These are phyloP conservation scores for Mollisiaceae sp. DNA, from an alignment of 2,329 filamentous ascomycete species.

Conservation along the genomic window DNA sequence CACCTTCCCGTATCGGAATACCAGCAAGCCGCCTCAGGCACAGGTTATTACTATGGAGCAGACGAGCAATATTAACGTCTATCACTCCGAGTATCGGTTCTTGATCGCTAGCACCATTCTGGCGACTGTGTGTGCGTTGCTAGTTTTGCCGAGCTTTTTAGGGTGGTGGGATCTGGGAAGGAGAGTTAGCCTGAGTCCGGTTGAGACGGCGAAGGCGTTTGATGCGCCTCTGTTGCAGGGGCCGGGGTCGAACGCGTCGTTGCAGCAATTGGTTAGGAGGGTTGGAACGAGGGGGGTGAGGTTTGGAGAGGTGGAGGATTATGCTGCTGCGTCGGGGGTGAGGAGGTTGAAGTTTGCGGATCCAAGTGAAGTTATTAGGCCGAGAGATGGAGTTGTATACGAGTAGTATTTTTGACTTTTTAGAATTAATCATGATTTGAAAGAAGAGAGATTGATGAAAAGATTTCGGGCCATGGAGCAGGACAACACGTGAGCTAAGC, in stretches of 20 bases:
- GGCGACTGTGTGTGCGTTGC: conserved; percentile 4
- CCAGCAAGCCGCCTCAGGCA: conserved; percentile 4
- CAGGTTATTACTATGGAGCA: conserved; percentile 15
- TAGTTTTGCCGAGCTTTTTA: conserved; percentile 19
- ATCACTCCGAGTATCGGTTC: conserved; percentile 19
- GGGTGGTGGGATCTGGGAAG: conserved; percentile 25
- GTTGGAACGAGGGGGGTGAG: not conserved
- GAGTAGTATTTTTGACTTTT: not conserved
- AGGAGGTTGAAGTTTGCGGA: not conserved
- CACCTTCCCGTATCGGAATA: conserved; percentile 16
- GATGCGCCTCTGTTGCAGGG: conserved; percentile 22
- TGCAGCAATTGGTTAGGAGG: conserved; percentile 1
- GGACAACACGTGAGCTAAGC: too few relatives aligned
- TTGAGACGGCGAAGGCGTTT: conserved; percentile 31
- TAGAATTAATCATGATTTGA: too few relatives aligned
- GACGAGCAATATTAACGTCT: conserved; percentile 19
- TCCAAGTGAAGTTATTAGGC: not conserved
- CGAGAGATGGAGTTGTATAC: not conserved
- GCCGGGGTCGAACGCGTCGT: conserved; percentile 17
- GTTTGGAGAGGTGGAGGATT: conserved; percentile 16
- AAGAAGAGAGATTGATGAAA: too few relatives aligned
- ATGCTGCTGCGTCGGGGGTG: not conserved
- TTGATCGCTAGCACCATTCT: conserved; percentile 19
- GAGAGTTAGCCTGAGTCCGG: conserved; percentile 15
- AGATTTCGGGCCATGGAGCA: too few relatives aligned